phyloP scores from a whole-genome alignment of 208 protist genomes.

The Wallacemonas collosoma region DNA sequence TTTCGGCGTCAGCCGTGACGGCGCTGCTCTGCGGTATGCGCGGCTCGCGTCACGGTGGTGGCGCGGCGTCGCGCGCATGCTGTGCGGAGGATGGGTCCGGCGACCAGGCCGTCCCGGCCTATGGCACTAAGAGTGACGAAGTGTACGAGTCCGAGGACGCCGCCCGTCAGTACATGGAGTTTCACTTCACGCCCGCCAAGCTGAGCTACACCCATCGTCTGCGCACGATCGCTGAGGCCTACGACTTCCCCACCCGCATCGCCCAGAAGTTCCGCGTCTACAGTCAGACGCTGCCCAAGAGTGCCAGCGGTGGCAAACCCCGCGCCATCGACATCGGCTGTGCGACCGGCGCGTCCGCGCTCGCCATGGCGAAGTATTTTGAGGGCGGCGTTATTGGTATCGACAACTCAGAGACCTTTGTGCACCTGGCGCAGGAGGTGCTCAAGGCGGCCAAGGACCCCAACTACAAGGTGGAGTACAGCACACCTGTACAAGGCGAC shows the following conservation, averaged over 20 bases:
- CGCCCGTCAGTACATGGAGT: slow-evolving; percentile 84
- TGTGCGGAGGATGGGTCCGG: slow-evolving; percentile 5
- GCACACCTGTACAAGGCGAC: slow-evolving; percentile 63
- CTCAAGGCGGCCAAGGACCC: slow-evolving; percentile 8
- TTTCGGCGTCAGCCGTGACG: slow-evolving; percentile 11
- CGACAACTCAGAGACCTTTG: slow-evolving; percentile 77
- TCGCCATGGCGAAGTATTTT: slow-evolving; percentile 87
- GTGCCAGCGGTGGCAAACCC: slow-evolving; percentile 4
- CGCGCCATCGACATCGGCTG: slow-evolving; percentile 82
- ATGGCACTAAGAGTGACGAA: slow-evolving; percentile 34
- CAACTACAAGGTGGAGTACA: slow-evolving; percentile 42
- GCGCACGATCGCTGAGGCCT: slow-evolving; percentile 48
- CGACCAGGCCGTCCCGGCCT: background rate
- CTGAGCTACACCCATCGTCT: slow-evolving; percentile 51
- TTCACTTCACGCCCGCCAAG: slow-evolving; percentile 71
- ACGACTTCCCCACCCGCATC: slow-evolving; percentile 73
- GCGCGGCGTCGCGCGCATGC: background rate
- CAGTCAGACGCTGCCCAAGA: slow-evolving; percentile 10
- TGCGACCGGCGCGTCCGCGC: slow-evolving; percentile 72
- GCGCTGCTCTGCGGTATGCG: slow-evolving; percentile 3
- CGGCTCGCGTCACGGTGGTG: background rate
- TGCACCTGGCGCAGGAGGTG: slow-evolving; percentile 67
- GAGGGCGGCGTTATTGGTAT: slow-evolving; percentile 67
- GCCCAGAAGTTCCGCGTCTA: slow-evolving; percentile 61
- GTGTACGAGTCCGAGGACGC: slow-evolving; percentile 69